A percentile compares a stretch with the other conserved stretches of the same genome.
Evolutionary conservation across 2,329 filamentous ascomycete genomes (phyloP).

Genomic region (Cytospora mali): DNA sequence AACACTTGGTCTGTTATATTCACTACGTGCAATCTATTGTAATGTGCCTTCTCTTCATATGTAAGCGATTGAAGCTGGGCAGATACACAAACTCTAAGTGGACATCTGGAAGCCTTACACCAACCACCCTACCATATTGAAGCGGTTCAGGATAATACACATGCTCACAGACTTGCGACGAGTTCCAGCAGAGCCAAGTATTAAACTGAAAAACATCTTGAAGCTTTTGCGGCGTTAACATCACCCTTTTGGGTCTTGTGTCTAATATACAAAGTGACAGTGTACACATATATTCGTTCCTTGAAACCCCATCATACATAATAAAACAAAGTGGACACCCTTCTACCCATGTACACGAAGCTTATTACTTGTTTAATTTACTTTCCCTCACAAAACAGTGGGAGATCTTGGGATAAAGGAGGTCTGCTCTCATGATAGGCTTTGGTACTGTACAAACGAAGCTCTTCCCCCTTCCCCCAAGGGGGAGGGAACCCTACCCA

Average conservation of each 20-base stretch:
- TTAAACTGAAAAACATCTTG: too few relatives aligned
- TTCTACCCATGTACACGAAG: background rate
- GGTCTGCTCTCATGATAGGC: background rate
- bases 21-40: too few relatives aligned
- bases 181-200: too few relatives aligned
- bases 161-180: too few relatives aligned
- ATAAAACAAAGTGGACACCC: background rate
- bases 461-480: background rate
- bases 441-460: background rate
- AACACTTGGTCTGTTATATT: background rate
- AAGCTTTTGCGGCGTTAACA: too few relatives aligned
- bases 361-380: background rate
- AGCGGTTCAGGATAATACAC: too few relatives aligned
- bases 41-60: too few relatives aligned
- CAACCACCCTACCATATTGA: too few relatives aligned
- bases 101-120: too few relatives aligned
- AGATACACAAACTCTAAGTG: too few relatives aligned
- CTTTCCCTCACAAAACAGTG: background rate
- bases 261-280: background rate
- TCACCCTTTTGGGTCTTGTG: background rate
- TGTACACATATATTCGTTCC: background rate
- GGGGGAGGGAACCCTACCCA: background rate
- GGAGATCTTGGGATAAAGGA: background rate
- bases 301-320: background rate
- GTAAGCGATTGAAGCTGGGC: too few relatives aligned